Evolutionary conservation across 345 rosid species (phyloP).

Genomic region (Bruguiera parviflora): DNA sequence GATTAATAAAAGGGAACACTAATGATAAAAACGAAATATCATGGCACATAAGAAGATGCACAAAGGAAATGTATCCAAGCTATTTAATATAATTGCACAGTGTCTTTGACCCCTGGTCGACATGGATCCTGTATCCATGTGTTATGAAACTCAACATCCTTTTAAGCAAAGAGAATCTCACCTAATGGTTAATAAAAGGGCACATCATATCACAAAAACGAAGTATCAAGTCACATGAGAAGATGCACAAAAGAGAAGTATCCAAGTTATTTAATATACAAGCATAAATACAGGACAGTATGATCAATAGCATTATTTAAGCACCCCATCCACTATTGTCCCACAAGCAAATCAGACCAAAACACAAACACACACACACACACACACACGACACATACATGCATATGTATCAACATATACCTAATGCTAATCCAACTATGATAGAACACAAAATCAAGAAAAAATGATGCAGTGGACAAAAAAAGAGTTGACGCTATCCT

Average conservation of each 20-base stretch:
- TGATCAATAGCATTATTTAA: not conserved
- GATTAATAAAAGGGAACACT: not conserved
- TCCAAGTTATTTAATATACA: too few relatives aligned
- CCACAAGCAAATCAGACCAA: too few relatives aligned
- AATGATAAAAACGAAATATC: not conserved
- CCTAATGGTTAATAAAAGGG: too few relatives aligned
- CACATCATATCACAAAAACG: not conserved
- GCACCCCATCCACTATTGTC: not conserved
- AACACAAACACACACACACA: too few relatives aligned
- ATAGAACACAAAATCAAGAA: too few relatives aligned
- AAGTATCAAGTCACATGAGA: not conserved
- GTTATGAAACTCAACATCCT: not conserved
- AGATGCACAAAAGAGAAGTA: not conserved
- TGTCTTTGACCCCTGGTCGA: slow-evolving; percentile 26
- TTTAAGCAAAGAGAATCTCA: not conserved
- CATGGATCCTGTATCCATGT: slow-evolving; percentile 26
- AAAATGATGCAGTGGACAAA: too few relatives aligned
- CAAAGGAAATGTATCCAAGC: slow-evolving; percentile 23
- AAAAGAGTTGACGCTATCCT: too few relatives aligned
- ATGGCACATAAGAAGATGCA: too few relatives aligned
- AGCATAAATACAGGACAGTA: too few relatives aligned
- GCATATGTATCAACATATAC: too few relatives aligned
- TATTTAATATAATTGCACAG: slow-evolving; percentile 25
- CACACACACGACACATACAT: too few relatives aligned
- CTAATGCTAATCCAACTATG: too few relatives aligned